These are phyloP conservation scores for Fusarium abutilonis DNA, from an alignment of 2,329 filamentous ascomycete genomes.

Conservation along the genomic window DNA sequence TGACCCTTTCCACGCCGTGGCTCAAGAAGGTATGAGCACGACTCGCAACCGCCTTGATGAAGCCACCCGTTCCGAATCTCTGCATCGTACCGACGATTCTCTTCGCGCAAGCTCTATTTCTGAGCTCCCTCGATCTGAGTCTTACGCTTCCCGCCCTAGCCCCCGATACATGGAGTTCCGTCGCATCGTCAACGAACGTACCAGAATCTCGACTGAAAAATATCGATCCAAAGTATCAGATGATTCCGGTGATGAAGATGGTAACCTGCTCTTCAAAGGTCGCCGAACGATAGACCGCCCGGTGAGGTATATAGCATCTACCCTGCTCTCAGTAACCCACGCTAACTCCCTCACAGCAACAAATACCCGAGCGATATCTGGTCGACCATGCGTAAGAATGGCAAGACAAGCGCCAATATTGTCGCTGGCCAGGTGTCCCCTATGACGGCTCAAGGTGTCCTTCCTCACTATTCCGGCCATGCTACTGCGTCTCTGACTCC, in stretches of 20 bases:
- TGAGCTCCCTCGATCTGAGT: constrained; percentile 38
- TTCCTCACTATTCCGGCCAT: constrained; percentile 63
- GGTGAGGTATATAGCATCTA: constrained; percentile 44
- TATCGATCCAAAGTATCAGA: constrained; percentile 22
- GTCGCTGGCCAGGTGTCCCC: constrained; percentile 62
- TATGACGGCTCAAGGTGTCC: constrained; percentile 63
- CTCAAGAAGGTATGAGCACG: constrained; percentile 14
- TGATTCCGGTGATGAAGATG: constrained; percentile 48
- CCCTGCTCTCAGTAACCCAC: neutral
- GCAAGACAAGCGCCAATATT: constrained; percentile 58
- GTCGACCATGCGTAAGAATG: constrained; percentile 63
- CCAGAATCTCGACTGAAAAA: constrained; percentile 21
- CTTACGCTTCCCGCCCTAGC: constrained; percentile 39
- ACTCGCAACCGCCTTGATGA: constrained; percentile 42
- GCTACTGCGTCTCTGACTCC: constrained; percentile 62
- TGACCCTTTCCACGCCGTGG: constrained; percentile 35
- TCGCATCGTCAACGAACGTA: constrained; percentile 27
- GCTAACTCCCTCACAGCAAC: constrained; percentile 46
- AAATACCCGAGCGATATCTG: constrained; percentile 58
- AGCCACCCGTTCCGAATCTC: constrained; percentile 50
- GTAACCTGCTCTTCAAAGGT: constrained; percentile 52
- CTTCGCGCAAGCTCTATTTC: constrained; percentile 35
- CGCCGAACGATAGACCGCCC: constrained; percentile 45
- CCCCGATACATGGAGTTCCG: constrained; percentile 46
- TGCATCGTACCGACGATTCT: constrained; percentile 40